Evolutionary conservation across 2,329 filamentous ascomycete genomes (phyloP), one percentile per base, ranked within the genome.

Genomic region (Calonectria honghensis): DNA sequence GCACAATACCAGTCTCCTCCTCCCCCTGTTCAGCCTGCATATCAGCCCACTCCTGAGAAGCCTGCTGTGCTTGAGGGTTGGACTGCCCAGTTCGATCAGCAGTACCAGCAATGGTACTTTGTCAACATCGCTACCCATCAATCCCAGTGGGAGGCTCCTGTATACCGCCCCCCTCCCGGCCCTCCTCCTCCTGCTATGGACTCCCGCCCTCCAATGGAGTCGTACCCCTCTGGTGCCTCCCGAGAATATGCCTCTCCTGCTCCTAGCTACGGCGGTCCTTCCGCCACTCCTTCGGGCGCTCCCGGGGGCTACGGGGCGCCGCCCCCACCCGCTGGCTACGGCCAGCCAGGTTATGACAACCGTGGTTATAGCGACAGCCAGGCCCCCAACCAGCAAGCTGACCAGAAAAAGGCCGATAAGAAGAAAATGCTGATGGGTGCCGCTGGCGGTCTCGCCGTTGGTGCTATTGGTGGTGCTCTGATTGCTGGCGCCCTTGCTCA

Each of bases 101-200:
- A 86, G 73, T 86, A 88, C 74, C 90, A 92, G 80, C 90, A 91
- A 70, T 93, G 91, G 86, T 94, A 91, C 85, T 94, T 93, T 80
- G 87, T 91, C 70, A 91, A 94, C 82, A 85, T 91, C 72, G 86
- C 89, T 59, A 91, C 91, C 18, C 91, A 91, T 27, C 89, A 88
- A 72, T 89, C 91, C 0, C 92, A 94, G 83, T 94, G 92, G 92
- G 91, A 93, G 76, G 86, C 88, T 20, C 91, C 92, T 3, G 52
- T 39, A 9, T 72, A 73, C 50, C 29, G 39, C 50, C 74, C 74
- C 59, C 80, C 82, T n/a, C 74, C 74, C 10, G 63, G 9, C 50
- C 77, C 70, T 77, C 78, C 4, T 67, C 77, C 16, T 7, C 39
- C 39, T 24, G 24, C 24, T 24, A 24, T 24, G 1, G 77, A 77